Evolutionary conservation across 2,329 filamentous ascomycete species (phyloP), one percentile per base, ranked within the genome.

Genomic region (Seiridium unicorne): DNA sequence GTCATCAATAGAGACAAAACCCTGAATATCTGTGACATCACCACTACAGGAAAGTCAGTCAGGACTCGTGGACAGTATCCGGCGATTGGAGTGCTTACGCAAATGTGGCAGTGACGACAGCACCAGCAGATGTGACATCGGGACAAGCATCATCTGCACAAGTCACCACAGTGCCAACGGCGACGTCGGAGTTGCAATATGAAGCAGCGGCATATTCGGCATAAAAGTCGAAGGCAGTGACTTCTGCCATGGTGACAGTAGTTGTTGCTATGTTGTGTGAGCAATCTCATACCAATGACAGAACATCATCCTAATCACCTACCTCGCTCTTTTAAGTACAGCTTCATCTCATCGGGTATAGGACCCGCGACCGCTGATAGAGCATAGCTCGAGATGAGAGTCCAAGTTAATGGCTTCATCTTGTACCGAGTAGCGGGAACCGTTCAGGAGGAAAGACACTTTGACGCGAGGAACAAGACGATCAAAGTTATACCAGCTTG

Each of bases 1-100:
- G 18, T 74, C 63, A 69, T 88, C 85, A 31, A 79, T 72, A 34
- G 80, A 78, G 31, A 86, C 76, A 60, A 83, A 83, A 60, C 81
- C 84, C 42, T 78, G 72, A 49, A 81, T 76, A 60, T 81, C 81
- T 3, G 81, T 79, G 34, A 62, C 51, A 5, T 77, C 80, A 32
- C 79, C 82, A 53, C 62, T 59, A 13, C 3, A 4, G 3, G 31
- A 26, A 11, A 11, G 48, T 59, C 44, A 59, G 57, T 38, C 7
- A 13, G n/a, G 3, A 35, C 2, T 31, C n/a, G 31, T 5, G 34
- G 2, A 7, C 26, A 40, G 26, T 51, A 26, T 31, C 10, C 11
- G 35, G 13, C 40, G 8, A 13, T 8, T 38, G 32, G 44, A 13
- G 8, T 7, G 64, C 72, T 64, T 70, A 79, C 77, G 61, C 62